Base-by-base conservation (phyloP, 768 basidiomycete species). In the Pulveroboletus frians region DNA sequence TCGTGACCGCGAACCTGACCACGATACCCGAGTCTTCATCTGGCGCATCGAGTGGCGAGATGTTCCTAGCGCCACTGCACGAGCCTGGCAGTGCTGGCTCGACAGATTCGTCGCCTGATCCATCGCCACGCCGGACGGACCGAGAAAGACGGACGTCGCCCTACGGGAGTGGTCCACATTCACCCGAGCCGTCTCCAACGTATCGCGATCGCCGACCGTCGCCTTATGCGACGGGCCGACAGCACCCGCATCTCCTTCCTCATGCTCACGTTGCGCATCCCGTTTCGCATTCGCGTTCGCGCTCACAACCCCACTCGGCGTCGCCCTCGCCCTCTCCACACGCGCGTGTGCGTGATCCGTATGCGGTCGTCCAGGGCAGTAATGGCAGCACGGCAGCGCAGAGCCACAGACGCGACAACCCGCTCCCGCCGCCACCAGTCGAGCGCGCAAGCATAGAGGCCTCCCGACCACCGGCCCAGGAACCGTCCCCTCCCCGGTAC, bases 1-100 rank as follows among this genome's bases (percentile, higher is more conserved):
- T 51, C n/a, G 2, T 69, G 5, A 26, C 23, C 4, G 38, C 52
- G 5, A 57, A 60, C 36, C 47, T 67, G 29, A 47, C 57, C 11
- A 67, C 66, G 35, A 67, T 67, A 23, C 66, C 42, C 18, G 66
- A 67, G 32, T 49, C 59, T 8, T 49, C 57, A 29, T 59, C 63
- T 18, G 5, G 42, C 2, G 36, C 46, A 3, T 57, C 59, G 17
- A 69, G 63, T 29, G 57, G 53, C 8, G 65, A 69, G n/a, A 36
- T 56, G 9, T 69, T 42, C 43, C 31, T 67, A 9, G 50, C 56
- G 1, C 67, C 66, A 3, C 21, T 67, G 34, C 57, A 44, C 20
- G 60, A 56, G 11, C 39, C 59, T 3, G 5, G 35, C 9, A 44
- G 38, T 5, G 4, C 56, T 4, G 53, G 40, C 10, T 51, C 63